These are phyloP conservation scores for Yamadazyma buinensis DNA, from an alignment of 1,139 yeast genomes.

Conservation along the genomic window DNA sequence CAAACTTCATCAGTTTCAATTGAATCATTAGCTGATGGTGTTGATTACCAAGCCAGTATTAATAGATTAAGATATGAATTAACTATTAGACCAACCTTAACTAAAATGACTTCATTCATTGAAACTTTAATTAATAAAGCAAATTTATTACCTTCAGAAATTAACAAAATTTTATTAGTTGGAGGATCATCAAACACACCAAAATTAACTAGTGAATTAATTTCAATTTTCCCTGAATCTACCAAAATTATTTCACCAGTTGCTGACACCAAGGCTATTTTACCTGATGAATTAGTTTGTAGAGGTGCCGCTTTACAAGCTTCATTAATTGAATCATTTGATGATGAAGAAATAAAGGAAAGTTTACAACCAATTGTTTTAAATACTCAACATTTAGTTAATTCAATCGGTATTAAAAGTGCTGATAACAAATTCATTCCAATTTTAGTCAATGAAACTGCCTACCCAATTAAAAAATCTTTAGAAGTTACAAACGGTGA, in stretches of 20 bases:
- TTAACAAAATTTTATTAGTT: slow-evolving; percentile 85
- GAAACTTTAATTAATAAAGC: slow-evolving; percentile 78
- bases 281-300: slow-evolving; percentile 86
- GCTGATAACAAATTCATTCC: slow-evolving; percentile 71
- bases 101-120: slow-evolving; percentile 73
- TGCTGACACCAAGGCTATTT: slow-evolving; percentile 67
- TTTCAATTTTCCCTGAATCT: slow-evolving; percentile 74
- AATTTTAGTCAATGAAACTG: slow-evolving; percentile 78
- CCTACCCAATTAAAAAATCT: slow-evolving; percentile 86
- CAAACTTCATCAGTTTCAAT: slow-evolving; percentile 87
- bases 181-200: slow-evolving; percentile 96
- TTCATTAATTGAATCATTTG: slow-evolving; percentile 76
- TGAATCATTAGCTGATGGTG: slow-evolving; percentile 92
- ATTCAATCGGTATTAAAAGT: slow-evolving; percentile 82
- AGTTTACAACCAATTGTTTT: slow-evolving; percentile 82
- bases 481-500: slow-evolving; percentile 61
- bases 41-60: slow-evolving; percentile 87
- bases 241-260: slow-evolving; percentile 78
- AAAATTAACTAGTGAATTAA: slow-evolving; percentile 76
- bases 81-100: slow-evolving; percentile 73
- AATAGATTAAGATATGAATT: slow-evolving; percentile 94
- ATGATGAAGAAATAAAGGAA: slow-evolving; percentile 81
- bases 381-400: slow-evolving; percentile 81
- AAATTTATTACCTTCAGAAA: slow-evolving; percentile 75
- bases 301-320: slow-evolving; percentile 99